Evolutionary conservation across 2,329 filamentous ascomycete species (phyloP), one percentile per base, ranked within the genome.

Genomic region (Fusarium neocosmosporiellum): DNA sequence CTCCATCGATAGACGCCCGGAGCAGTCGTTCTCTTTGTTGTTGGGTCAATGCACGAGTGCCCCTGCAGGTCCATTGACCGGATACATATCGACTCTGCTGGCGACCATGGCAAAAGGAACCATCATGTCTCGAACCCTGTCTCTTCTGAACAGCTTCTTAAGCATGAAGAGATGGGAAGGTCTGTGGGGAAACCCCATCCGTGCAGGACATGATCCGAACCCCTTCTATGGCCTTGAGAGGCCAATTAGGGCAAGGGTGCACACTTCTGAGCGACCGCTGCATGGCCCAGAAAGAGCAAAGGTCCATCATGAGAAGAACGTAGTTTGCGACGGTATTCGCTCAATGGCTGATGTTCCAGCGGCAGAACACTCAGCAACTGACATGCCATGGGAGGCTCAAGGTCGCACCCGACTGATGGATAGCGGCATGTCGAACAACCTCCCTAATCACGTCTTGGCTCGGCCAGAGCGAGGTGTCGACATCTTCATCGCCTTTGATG

Each of bases 171-270:
- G 36, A 1, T 69, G 73, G 4, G 72, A 77, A 5, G 64, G 72
- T 0, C 13, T 77, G 1, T 77, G 75, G 75, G 74, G 70, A 1
- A 77, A 77, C 20, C 75, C 75, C 0, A 77, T 77, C 2, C 59
- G 74, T 0, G 75, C 75, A 1, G 75, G 75, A 0, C 75, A 77
- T 36, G 75, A 77, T 8, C 72, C 75, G 0, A 77, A 77, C 24
- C 75, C 75, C 0, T 77, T 77, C 1, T 77, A 77, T 27, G 75
- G 75, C 0, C 62, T 74, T 0, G 74, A 73, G 2, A 53, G 31
- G 2, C 59, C 67, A 2, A 3, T 11, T 0, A 27, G n/a, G 1
- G 27, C 27, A 31, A 43, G 11, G 16, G 14, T 43, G 2, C 37
- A 67, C 29, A 50, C 36, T 1, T 39, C 70, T 0, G 70, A 70